phyloP scores from a whole-genome alignment of 768 basidiomycete species.

The Daedalea quercina region DNA sequence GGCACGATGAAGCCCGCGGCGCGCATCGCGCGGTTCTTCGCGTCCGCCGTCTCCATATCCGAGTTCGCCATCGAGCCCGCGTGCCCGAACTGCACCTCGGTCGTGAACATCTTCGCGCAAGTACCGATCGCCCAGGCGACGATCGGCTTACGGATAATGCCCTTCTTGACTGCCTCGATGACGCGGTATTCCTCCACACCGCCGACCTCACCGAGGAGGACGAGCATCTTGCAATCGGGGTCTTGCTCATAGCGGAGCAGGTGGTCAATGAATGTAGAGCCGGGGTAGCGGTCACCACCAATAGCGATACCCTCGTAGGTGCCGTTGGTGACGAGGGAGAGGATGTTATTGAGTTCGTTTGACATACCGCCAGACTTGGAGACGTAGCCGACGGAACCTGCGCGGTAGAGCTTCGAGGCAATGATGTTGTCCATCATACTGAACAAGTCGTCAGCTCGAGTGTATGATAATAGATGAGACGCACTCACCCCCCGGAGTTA shows the following conservation, averaged over 20 bases:
- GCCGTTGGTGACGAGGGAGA: conserved; percentile 92
- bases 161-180: conserved; percentile 92
- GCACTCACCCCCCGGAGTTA: conserved; percentile 88
- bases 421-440: conserved; percentile 99
- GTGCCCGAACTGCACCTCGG: conserved; percentile 99
- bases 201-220: conserved; percentile 97
- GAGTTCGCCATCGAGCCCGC: conserved; percentile 98
- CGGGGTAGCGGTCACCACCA: conserved; percentile 98
- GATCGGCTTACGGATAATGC: conserved; percentile 95
- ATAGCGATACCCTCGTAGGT: conserved; percentile 99
- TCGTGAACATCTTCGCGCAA: conserved; percentile 99
- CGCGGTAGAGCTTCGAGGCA: conserved; percentile 94
- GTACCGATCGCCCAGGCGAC: conserved; percentile 99
- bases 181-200: conserved; percentile 99
- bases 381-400: conserved; percentile 97
- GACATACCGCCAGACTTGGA: conserved; percentile 99
- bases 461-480: conserved; percentile 4
- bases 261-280: conserved; percentile 98
- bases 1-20: conserved; percentile 95
- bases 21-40: conserved; percentile 95
- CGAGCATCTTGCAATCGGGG: conserved; percentile 97
- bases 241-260: conserved; percentile 96
- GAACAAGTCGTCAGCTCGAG: not conserved
- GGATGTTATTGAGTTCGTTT: conserved; percentile 99
- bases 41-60: conserved; percentile 94